Conservation (phyloP, 139 green algal species). For the Picochlorum sp. region DNA sequence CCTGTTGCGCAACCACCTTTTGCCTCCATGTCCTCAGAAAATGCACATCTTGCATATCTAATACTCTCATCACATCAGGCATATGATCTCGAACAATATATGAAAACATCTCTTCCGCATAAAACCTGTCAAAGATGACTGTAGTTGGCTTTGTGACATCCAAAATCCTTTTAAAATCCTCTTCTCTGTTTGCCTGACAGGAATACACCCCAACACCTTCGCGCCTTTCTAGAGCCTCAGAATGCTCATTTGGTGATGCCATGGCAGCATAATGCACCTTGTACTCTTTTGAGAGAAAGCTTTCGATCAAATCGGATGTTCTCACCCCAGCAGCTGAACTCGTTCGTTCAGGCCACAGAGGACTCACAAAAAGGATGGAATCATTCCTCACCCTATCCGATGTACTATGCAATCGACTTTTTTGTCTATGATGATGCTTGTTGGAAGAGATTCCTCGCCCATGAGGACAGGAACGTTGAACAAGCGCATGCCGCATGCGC, state of each 20-base stretch:
- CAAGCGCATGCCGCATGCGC: no score
- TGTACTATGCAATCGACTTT: no score
- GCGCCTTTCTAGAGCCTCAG: not conserved
- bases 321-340: slow-evolving; percentile 21
- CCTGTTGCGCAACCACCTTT: not conserved
- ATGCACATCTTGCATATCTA: slow-evolving; percentile 63
- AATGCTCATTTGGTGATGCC: slow-evolving; percentile 14
- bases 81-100: slow-evolving; percentile 30
- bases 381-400: not conserved
- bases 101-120: slow-evolving; percentile 46
- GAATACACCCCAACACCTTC: slow-evolving; percentile 2
- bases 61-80: slow-evolving; percentile 30
- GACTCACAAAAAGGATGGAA: slow-evolving; percentile 24
- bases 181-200: slow-evolving; percentile 25
- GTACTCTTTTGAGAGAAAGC: not conserved
- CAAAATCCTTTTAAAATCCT: slow-evolving; percentile 12
- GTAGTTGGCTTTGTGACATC: not conserved
- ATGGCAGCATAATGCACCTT: not conserved
- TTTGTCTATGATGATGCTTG: no score
- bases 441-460: no score
- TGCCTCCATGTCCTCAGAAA: slow-evolving; percentile 28
- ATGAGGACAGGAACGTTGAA: no score
- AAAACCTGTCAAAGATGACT: slow-evolving; percentile 49
- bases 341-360: slow-evolving; percentile 28
- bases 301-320: slow-evolving; percentile 15